phyloP scores from a whole-genome alignment of 2,329 filamentous ascomycete species.

The Aspergillus sp. region DNA sequence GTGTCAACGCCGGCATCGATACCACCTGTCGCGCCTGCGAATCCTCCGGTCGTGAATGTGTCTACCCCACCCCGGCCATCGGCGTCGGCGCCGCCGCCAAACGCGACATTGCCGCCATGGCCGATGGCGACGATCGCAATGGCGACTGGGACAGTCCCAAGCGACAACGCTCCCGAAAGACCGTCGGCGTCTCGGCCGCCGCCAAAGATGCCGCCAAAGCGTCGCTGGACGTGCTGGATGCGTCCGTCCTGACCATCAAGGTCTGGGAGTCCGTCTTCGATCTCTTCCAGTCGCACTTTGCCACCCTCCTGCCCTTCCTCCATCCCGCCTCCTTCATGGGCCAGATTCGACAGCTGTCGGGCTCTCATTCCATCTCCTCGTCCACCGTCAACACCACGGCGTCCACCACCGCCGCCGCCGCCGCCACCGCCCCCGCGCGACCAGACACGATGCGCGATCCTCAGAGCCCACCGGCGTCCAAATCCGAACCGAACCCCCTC shows the following conservation, averaged over 20 bases:
- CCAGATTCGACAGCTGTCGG: slow-evolving; percentile 43
- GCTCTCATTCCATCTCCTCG: slow-evolving; percentile 16
- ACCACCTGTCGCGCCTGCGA: slow-evolving; percentile 73
- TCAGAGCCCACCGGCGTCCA: slow-evolving; percentile 25
- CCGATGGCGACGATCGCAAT: slow-evolving; percentile 39
- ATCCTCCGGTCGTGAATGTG: slow-evolving; percentile 68
- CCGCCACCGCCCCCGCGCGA: background rate
- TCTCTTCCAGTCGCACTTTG: slow-evolving; percentile 58
- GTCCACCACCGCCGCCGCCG: background rate
- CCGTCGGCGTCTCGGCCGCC: slow-evolving; percentile 26
- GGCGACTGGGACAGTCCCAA: slow-evolving; percentile 44
- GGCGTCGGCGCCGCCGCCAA: slow-evolving; percentile 33
- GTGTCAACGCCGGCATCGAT: slow-evolving; percentile 71
- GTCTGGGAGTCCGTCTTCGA: slow-evolving; percentile 59
- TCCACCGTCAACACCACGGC: slow-evolving; percentile 15
- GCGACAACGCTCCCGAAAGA: slow-evolving; percentile 38
- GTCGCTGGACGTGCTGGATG: slow-evolving; percentile 47
- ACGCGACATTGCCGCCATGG: slow-evolving; percentile 35
- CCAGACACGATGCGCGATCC: slow-evolving; percentile 20
- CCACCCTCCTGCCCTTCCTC: slow-evolving; percentile 56
- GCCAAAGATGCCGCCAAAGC: slow-evolving; percentile 32
- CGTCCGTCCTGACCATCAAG: slow-evolving; percentile 49
- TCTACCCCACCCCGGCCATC: slow-evolving; percentile 57
- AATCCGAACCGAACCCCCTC: slow-evolving; percentile 42
- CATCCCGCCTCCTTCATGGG: slow-evolving; percentile 54